Percentiles rank a stretch among this genome's conserved stretches.
phyloP scores from a whole-genome alignment of 192 early-diverging fungal genomes.

The Linderina pennispora region DNA sequence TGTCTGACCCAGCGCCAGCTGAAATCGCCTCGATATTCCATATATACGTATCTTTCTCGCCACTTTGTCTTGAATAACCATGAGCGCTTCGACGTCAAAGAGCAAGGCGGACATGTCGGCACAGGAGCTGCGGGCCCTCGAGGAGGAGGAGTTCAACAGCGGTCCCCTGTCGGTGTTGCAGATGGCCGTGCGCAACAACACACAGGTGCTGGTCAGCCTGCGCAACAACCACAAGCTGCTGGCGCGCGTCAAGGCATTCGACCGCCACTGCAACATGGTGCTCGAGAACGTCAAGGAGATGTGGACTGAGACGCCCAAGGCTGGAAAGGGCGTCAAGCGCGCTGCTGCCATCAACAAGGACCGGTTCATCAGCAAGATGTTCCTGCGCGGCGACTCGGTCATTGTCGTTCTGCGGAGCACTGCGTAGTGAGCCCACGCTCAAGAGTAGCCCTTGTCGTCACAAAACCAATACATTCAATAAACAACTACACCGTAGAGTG shows the following conservation, averaged over 20 bases:
- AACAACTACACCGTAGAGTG: too few species aligned
- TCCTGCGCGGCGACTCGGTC: slow-evolving; percentile 95
- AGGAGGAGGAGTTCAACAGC: slow-evolving; percentile 93
- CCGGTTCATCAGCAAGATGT: slow-evolving; percentile 97
- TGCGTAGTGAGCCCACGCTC: too few species aligned
- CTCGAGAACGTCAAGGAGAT: slow-evolving; percentile 99
- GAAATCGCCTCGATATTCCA: too few species aligned
- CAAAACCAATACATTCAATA: too few species aligned
- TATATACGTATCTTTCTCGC: too few species aligned
- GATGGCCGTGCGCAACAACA: slow-evolving; percentile 91
- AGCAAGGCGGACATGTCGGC: slow-evolving; percentile 43
- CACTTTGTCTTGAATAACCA: slow-evolving; percentile 12
- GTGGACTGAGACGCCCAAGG: slow-evolving; percentile 93
- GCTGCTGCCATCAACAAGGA: slow-evolving; percentile 96
- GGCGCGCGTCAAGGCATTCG: slow-evolving; percentile 97
- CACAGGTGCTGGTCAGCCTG: slow-evolving; percentile 93
- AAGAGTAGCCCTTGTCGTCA: too few species aligned
- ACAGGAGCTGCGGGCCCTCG: slow-evolving; percentile 81
- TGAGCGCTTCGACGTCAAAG: slow-evolving; percentile 45
- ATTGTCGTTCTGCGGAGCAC: slow-evolving; percentile 61
- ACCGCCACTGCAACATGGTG: slow-evolving; percentile 99
- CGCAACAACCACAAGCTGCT: slow-evolving; percentile 98
- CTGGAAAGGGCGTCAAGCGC: slow-evolving; percentile 88
- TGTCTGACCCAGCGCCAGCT: too few species aligned
- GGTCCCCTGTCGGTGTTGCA: slow-evolving; percentile 95